Evolutionary conservation across 148 eudicot species (phyloP).

Genomic region (Cornus kousa): DNA sequence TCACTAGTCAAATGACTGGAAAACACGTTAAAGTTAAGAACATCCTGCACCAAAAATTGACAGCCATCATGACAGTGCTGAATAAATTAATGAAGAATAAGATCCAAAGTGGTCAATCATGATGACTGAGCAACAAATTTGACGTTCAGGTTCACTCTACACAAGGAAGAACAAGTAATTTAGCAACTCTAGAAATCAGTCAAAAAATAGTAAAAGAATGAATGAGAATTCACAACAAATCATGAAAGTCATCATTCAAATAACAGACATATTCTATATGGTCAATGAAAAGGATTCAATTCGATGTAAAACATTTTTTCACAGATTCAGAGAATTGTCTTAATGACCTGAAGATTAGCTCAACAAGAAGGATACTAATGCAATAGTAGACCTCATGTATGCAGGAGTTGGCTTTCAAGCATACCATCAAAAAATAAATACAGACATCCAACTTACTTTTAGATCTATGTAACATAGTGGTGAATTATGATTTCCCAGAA

Average conservation of each 20-base stretch:
- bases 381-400: background rate
- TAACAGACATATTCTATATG: background rate
- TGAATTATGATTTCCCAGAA: constrained; percentile 62
- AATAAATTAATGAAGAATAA: background rate
- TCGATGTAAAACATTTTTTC: background rate
- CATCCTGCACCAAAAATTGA: constrained; percentile 52
- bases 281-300: background rate
- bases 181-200: too few species aligned
- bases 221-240: too few species aligned
- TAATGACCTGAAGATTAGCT: background rate
- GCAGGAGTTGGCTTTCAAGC: background rate
- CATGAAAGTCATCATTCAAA: too few species aligned
- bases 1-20: constrained; percentile 50
- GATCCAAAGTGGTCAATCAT: background rate
- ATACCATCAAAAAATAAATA: constrained; percentile 1
- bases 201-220: too few species aligned
- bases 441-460: constrained; percentile 50
- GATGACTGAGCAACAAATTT: background rate
- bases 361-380: background rate
- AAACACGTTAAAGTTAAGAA: constrained; percentile 59
- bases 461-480: constrained; percentile 61
- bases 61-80: constrained; percentile 3
- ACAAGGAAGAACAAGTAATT: too few species aligned
- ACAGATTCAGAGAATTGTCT: constrained; percentile 2
- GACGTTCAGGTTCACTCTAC: background rate